Evolutionary conservation across 257 asterid genomes (phyloP), one percentile per base, ranked within the genome.

Genomic region (Paulownia fortunei): DNA sequence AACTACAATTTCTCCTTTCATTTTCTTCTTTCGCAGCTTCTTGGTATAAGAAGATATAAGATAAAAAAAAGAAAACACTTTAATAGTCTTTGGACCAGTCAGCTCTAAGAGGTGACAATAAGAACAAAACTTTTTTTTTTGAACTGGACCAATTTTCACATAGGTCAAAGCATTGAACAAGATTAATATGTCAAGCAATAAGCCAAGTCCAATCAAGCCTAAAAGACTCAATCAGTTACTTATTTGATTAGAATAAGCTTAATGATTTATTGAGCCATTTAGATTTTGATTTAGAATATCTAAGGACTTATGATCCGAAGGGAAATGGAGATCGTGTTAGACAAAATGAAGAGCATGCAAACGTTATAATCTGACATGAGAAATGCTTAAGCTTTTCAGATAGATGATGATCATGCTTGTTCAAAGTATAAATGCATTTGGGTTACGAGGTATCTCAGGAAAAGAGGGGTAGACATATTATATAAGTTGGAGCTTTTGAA

Each of bases 381-480:
- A 68, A 46, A 15, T 47, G 77, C 72, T 34, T 12, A 51, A 47
- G 32, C 34, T 27, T 69, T 52, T 44, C 46, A 13, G 74, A 16
- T 34, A 61, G 34, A 51, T 66, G 51, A 19, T 54, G 72, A 46
- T 44, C 27, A 30, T 66, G 30, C 59, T 21, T 21, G 72, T 52
- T 65, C 58, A 23, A 59, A 58, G 56, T 5, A 18, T 11, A 36
- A 74, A 2, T 19, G 73, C 27, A 51, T 58, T 6, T 56, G 56
- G 37, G 42, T n/a, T 56, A 27, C 44, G 52, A 26, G 24, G 42
- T 19, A 64, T 73, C 54, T 73, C 26, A 52, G 47, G 34, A n/a
- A 59, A 66, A 36, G 16, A 56, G n/a, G n/a, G n/a, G n/a, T n/a
- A 34, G 13, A 54, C 13, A 52, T 41, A 2, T 13, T 24, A 37